Evolutionary conservation across 1,284 basidiomycete species (phyloP), one percentile per base, ranked within the genome.

Genomic region (Apiotrichum akiyoshidainum): DNA sequence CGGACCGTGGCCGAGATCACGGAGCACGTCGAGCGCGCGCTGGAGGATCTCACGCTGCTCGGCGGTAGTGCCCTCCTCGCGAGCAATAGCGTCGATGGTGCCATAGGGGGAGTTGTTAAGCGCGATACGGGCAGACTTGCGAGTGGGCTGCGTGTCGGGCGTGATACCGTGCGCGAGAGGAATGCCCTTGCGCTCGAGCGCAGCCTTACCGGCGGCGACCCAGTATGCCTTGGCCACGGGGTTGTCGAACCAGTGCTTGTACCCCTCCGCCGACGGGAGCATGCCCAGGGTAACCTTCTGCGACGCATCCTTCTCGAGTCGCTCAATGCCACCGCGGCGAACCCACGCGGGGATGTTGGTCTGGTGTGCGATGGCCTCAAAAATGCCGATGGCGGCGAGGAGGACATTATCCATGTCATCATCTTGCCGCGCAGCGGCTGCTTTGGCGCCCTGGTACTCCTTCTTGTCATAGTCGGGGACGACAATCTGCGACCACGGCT

Each of bases 401-500:
- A 78, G 65, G 7, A 64, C 67, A 16, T 63, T 54, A 60, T 77
- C 77, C 59, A 75, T 57, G 10, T 64, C 65, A 0, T 22, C 49
- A 14, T 33, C 48, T 6, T 39, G 12, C 9, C 48, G 14, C 26
- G n/a, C 34, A 17, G 44, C 39, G 17, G 48, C 41, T 2, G 39
- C 42, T 6, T 40, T 44, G 6, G 54, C 21, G 9, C 48, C 56
- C 1, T 42, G 44, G 48, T 68, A 58, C 45, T 66, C 70, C 12
- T 54, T 48, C 55, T 63, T 61, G 41, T 71, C 73, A 50, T 64
- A 78, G 53, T 76, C 72, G 31, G 77, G 70, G 16, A 78, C 71
- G 7, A 74, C 66, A 35, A 78, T 60, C 59, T 78, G 74, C 44
- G 71, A 74, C 72, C 73, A 78, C 3, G 77, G 77, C 55, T 78